phyloP scores from a whole-genome alignment of 768 basidiomycete genomes.

The Suillus spraguei region DNA sequence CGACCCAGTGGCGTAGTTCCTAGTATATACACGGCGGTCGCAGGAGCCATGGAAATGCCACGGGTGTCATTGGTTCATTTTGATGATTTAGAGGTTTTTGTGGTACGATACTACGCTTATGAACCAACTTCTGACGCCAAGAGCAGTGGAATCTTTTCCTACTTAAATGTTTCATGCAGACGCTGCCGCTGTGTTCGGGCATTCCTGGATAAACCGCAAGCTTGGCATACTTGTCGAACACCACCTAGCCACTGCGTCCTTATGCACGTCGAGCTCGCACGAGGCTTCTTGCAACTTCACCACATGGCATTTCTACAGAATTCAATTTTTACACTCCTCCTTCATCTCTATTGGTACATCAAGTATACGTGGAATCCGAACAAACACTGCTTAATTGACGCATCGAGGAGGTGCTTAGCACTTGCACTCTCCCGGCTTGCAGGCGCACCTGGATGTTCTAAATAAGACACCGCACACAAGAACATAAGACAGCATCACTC shows the following conservation, averaged over 20 bases:
- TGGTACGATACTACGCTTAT: neutral
- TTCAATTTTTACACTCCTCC: neutral
- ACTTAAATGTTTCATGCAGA: neutral
- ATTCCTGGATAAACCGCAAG: neutral
- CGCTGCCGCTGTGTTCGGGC: neutral
- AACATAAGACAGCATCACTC: neutral
- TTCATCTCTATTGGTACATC: neutral
- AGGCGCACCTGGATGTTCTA: neutral
- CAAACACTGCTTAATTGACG: neutral
- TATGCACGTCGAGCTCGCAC: neutral
- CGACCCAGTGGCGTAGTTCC: conserved; percentile 1
- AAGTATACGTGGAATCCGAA: neutral
- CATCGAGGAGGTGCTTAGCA: neutral
- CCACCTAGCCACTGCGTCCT: neutral
- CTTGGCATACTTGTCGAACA: neutral
- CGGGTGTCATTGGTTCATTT: neutral
- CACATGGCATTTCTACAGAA: neutral
- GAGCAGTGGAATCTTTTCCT: neutral
- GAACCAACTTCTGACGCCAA: neutral
- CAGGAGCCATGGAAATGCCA: neutral
- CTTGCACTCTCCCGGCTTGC: conserved; percentile 8
- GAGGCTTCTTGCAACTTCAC: neutral
- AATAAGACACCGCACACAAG: neutral
- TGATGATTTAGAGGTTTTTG: neutral
- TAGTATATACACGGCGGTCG: neutral